Conservation (phyloP, 768 basidiomycete species). For the Coprinellus micaceus region DNA sequence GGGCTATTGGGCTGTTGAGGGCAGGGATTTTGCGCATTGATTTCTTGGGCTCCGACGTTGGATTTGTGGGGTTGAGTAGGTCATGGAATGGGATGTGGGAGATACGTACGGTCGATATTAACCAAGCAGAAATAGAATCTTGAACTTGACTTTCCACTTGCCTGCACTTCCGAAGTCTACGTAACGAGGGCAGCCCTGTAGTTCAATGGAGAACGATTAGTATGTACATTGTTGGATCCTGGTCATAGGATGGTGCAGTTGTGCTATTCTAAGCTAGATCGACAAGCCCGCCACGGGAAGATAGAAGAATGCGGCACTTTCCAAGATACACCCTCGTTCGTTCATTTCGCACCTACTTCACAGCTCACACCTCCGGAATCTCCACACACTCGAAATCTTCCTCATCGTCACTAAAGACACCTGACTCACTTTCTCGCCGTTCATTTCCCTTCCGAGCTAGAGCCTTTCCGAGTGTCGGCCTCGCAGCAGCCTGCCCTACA, state of each 20-base stretch:
- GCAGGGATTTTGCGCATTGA: constrained; percentile 6
- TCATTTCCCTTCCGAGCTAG: background rate
- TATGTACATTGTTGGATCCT: no score
- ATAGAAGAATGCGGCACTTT: no score
- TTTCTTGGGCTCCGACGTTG: constrained; percentile 4
- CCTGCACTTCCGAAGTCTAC: no score
- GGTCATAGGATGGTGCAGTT: no score
- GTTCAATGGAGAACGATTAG: no score
- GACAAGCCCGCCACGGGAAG: no score
- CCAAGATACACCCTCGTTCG: no score
- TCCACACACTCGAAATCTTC: background rate
- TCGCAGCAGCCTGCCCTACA: background rate
- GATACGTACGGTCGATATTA: constrained; percentile 6
- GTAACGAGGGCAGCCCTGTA: no score
- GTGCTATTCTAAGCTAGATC: no score
- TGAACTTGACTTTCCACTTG: background rate
- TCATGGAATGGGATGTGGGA: constrained; percentile 9
- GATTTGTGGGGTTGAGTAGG: constrained; percentile 4
- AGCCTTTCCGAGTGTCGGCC: background rate
- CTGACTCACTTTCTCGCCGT: background rate
- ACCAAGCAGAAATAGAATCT: background rate
- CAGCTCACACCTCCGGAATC: background rate
- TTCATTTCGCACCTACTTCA: no score
- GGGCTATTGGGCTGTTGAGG: background rate
- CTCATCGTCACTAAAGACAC: background rate